Evolutionary conservation across 805 yeast species (phyloP).

Genomic region (Yarrowia alimentaria): DNA sequence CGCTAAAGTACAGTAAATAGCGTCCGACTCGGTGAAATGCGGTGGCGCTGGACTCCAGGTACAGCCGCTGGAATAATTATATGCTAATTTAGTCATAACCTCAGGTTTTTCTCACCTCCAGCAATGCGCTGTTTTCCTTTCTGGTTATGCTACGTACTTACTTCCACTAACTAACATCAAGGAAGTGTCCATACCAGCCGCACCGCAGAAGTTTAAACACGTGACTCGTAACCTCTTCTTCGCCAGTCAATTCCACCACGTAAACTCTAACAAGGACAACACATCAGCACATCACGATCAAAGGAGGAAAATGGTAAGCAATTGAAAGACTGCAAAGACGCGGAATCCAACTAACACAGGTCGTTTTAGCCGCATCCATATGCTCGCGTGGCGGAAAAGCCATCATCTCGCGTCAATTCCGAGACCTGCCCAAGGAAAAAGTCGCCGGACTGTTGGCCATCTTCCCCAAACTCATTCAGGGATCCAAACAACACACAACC

Average conservation of each 20-base stretch:
- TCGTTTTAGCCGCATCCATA: conserved; percentile 79
- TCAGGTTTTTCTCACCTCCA: too few relatives aligned
- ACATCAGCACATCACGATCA: conserved; percentile 25
- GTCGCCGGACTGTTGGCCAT: conserved; percentile 81
- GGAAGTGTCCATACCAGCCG: too few relatives aligned
- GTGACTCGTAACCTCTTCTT: conserved; percentile 17
- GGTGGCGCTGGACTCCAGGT: too few relatives aligned
- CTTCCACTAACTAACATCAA: too few relatives aligned
- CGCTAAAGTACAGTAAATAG: too few relatives aligned
- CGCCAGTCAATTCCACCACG: conserved; percentile 11
- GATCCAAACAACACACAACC: conserved; percentile 81
- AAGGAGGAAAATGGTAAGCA: conserved; percentile 28
- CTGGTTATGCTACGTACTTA: too few relatives aligned
- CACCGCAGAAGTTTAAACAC: conserved; percentile 2
- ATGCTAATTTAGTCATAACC: too few relatives aligned
- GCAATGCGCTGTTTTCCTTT: too few relatives aligned
- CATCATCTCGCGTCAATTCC: conserved; percentile 86
- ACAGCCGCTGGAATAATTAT: too few relatives aligned
- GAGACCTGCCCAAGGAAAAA: conserved; percentile 77
- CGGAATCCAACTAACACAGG: conserved; percentile 29
- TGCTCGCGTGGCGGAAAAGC: conserved; percentile 94
- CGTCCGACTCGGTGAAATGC: too few relatives aligned
- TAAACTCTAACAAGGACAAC: conserved; percentile 27
- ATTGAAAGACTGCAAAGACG: not conserved
- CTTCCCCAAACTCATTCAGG: conserved; percentile 75